Evolutionary conservation across 495 filamentous ascomycete genomes (phyloP).

Genomic region (Penicillium bialowiezense): DNA sequence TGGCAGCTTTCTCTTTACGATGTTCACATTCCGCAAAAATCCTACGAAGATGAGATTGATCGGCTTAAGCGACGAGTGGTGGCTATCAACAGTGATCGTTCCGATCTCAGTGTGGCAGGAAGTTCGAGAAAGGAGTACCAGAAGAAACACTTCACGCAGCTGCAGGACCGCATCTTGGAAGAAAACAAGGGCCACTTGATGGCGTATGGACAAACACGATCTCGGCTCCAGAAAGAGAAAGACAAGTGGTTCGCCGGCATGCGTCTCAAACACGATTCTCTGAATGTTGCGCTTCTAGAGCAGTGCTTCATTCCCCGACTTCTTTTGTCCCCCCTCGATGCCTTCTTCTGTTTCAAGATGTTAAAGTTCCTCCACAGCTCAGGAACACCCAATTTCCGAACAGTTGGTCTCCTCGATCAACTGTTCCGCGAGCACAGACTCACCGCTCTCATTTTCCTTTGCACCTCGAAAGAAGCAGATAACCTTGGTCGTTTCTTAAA

Average conservation of each 20-base stretch:
- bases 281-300: slow-evolving; percentile 76
- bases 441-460: slow-evolving; percentile 77
- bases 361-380: slow-evolving; percentile 79
- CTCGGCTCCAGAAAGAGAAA: slow-evolving; percentile 72
- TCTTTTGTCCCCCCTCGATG: slow-evolving; percentile 78
- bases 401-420: slow-evolving; percentile 76
- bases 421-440: slow-evolving; percentile 80
- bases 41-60: slow-evolving; percentile 69
- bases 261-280: slow-evolving; percentile 58
- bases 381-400: slow-evolving; percentile 82
- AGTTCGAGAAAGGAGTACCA: slow-evolving; percentile 62
- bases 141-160: slow-evolving; percentile 56
- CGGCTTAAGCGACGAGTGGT: slow-evolving; percentile 59
- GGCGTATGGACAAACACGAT: slow-evolving; percentile 58
- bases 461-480: slow-evolving; percentile 85
- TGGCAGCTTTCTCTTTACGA: slow-evolving; percentile 87
- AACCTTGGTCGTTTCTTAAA: slow-evolving; percentile 86
- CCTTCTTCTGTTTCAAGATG: slow-evolving; percentile 81
- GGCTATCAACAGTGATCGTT: slow-evolving; percentile 64
- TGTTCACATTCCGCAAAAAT: slow-evolving; percentile 65
- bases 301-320: slow-evolving; percentile 87
- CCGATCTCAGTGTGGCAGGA: slow-evolving; percentile 62
- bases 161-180: slow-evolving; percentile 58
- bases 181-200: slow-evolving; percentile 70
- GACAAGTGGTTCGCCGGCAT: slow-evolving; percentile 69